Evolutionary conservation across 2,329 filamentous ascomycete species (phyloP).

Genomic region (Lecanicillium sp.): DNA sequence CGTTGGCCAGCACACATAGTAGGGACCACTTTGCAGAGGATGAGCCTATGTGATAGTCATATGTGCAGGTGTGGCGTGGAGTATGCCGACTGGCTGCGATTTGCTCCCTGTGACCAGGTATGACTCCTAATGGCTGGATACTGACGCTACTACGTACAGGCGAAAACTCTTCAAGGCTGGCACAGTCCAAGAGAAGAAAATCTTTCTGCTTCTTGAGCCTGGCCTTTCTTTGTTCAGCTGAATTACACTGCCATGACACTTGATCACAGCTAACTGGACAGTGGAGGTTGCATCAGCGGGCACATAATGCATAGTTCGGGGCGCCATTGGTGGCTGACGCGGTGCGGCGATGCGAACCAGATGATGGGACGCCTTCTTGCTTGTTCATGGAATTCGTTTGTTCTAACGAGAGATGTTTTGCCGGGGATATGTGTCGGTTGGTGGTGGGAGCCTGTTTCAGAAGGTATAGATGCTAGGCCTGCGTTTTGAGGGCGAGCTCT

Average conservation of each 20-base stretch:
- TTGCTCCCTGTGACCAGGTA: background rate
- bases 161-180: no score
- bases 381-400: background rate
- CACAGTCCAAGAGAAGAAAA: no score
- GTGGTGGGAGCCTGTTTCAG: background rate
- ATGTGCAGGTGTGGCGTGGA: background rate
- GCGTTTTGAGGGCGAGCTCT: background rate
- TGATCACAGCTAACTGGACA: background rate
- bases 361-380: background rate
- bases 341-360: conserved; percentile 10
- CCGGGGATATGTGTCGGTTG: no score
- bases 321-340: conserved; percentile 9
- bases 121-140: no score
- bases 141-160: no score
- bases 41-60: background rate
- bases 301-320: background rate
- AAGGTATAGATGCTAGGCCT: background rate
- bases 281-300: conserved; percentile 6
- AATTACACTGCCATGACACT: background rate
- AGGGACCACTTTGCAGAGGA: background rate
- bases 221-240: no score
- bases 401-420: no score
- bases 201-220: no score
- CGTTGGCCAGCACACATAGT: conserved; percentile 1
- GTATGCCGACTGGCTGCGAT: background rate